These are phyloP conservation scores for Acanthamoeba royreba DNA, from an alignment of 208 protist species.

Conservation along the genomic window DNA sequence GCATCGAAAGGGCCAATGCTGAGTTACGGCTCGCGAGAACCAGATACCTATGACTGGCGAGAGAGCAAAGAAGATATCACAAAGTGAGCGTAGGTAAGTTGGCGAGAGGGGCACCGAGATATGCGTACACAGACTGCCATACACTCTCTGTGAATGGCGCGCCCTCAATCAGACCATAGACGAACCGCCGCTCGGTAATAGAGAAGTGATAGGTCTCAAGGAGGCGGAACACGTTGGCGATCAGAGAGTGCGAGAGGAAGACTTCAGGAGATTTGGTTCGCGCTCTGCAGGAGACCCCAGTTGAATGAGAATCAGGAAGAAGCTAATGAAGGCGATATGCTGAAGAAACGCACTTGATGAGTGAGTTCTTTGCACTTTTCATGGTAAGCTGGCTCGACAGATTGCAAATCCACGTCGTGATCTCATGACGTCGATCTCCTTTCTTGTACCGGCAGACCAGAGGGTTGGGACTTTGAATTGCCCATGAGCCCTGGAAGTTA, in stretches of 20 bases:
- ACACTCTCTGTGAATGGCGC: background rate
- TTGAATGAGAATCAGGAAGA: background rate
- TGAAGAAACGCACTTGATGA: background rate
- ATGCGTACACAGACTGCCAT: background rate
- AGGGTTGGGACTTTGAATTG: background rate
- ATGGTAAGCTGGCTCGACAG: constrained; percentile 51
- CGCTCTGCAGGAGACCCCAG: background rate
- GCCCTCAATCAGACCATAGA: background rate
- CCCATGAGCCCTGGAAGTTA: constrained; percentile 56
- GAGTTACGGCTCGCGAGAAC: background rate
- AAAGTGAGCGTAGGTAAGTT: no score
- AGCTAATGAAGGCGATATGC: background rate
- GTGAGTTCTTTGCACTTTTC: background rate
- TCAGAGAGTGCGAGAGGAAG: constrained; percentile 4
- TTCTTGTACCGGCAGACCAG: constrained; percentile 7
- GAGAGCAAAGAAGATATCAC: no score
- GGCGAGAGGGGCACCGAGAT: no score
- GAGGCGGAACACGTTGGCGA: background rate
- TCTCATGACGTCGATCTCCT: constrained; percentile 37
- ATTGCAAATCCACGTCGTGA: constrained; percentile 41
- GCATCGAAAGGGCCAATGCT: background rate
- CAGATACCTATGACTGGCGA: background rate
- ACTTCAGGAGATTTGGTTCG: background rate
- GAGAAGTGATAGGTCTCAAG: background rate
- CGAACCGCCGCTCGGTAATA: background rate